A percentile compares a stretch with the other conserved stretches of the same genome.
Evolutionary conservation across 768 basidiomycete genomes (phyloP).

Genomic region (Tulasnella calospora): DNA sequence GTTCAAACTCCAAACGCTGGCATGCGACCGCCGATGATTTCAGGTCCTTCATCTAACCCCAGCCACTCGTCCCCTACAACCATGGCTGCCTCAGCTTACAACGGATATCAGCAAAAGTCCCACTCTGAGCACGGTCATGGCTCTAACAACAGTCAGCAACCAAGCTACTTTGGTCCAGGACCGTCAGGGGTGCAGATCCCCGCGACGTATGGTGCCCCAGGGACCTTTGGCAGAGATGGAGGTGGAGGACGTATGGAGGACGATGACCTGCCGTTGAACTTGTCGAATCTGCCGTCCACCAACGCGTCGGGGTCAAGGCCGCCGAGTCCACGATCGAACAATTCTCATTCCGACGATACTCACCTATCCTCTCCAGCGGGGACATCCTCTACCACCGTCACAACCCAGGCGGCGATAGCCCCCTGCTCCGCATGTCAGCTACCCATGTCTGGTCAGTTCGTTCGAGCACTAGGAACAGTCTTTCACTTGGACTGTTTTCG

Average conservation of each 20-base stretch:
- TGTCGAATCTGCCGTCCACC: conserved; percentile 22
- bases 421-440: conserved; percentile 23
- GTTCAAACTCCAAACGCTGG: conserved; percentile 10
- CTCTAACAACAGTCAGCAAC: conserved; percentile 5
- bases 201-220: background rate
- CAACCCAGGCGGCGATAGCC: background rate
- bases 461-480: conserved; percentile 86
- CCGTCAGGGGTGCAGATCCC: conserved; percentile 17
- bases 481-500: conserved; percentile 98
- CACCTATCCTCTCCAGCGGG: background rate
- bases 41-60: conserved; percentile 12
- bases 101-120: conserved; percentile 17
- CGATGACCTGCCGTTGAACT: conserved; percentile 10
- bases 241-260: conserved; percentile 17
- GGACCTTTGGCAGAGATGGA: background rate
- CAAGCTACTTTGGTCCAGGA: conserved; percentile 6
- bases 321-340: conserved; percentile 20
- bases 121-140: conserved; percentile 20
- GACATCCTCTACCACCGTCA: background rate
- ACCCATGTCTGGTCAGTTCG: conserved; percentile 85
- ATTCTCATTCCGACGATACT: conserved; percentile 26
- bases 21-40: conserved; percentile 18
- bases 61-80: conserved; percentile 6
- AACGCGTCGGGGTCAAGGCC: conserved; percentile 19
- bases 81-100: conserved; percentile 4